Evolutionary conservation across 192 early-diverging fungal genomes (phyloP), one percentile per base, ranked within the genome.

Genomic region (Spizellomyces sp.): DNA sequence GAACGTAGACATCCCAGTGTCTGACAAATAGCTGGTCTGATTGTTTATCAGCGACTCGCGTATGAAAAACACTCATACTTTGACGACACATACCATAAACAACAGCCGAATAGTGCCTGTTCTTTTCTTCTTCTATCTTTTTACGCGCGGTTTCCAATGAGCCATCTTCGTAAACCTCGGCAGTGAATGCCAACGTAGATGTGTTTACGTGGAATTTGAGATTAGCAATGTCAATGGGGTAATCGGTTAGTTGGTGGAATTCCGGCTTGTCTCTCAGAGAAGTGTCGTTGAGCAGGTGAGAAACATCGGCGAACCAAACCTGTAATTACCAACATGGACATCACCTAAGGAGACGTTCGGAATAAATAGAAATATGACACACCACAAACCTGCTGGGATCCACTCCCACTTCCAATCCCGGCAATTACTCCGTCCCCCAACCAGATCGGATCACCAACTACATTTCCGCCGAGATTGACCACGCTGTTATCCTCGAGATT

Each of bases 21-120:
- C 93, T 85, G 48, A 94, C 87, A 88, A 90, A 91, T 66, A 94
- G 79, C 27, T 88, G 75, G 21, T 93, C 76, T 66, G 59, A 61
- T 17, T 14, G 15, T 61, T 42, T 36, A 42, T 15, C 15, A 8
- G 48, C 22, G 12, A 44, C 6, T 22, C 58, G 22, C 48, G 0
- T 21, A 17, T 64, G 19, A 14, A 5, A 17, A 27, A 7, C 43
- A 22, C 6, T 4, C 12, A 22, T 46, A 10, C 12, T 5, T 2
- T 60, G 0, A 54, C 12, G 6, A 66, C 21, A 36, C 50, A 4
- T 41, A 69, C 46, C 89, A 77, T 82, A 92, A 10, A 77, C 83
- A 15, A 83, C 65, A 41, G 82, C 92, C 9, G 89, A 84, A 43
- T 90, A 89, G 41, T 80, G 83, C 15, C 81, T 76, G 66, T 76